These are phyloP conservation scores for Lipomyces spencermartinsiae DNA, from an alignment of 805 yeast species.

Conservation along the genomic window DNA sequence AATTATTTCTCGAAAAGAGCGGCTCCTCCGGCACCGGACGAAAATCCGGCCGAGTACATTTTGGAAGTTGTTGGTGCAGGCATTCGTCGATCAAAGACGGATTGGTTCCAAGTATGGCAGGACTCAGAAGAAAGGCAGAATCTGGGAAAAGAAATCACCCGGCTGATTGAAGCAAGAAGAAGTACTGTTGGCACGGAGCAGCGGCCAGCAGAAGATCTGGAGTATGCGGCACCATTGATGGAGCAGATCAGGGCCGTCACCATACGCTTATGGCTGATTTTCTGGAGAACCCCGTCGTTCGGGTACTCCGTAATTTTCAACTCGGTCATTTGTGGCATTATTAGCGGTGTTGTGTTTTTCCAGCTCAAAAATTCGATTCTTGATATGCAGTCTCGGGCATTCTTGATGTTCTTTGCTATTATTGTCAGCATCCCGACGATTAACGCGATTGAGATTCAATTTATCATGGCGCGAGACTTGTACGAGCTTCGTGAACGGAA, in stretches of 20 bases:
- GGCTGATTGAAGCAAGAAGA: slow-evolving; percentile 55
- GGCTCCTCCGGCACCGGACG: slow-evolving; percentile 60
- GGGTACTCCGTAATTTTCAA: slow-evolving; percentile 18
- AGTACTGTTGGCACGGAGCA: background rate
- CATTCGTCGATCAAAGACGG: slow-evolving; percentile 42
- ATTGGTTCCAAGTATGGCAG: slow-evolving; percentile 71
- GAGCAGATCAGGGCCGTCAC: slow-evolving; percentile 57
- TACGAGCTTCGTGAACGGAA: slow-evolving; percentile 78
- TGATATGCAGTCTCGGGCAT: slow-evolving; percentile 63
- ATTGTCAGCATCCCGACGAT: slow-evolving; percentile 16
- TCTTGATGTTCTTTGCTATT: slow-evolving; percentile 48
- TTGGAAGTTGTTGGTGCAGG: slow-evolving; percentile 57
- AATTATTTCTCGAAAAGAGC: slow-evolving; percentile 58
- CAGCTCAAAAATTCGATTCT: slow-evolving; percentile 69
- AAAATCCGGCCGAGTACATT: slow-evolving; percentile 81
- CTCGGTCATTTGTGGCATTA: slow-evolving; percentile 9
- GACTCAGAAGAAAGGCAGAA: slow-evolving; percentile 65
- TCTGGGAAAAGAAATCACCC: slow-evolving; percentile 62
- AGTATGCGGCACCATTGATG: slow-evolving; percentile 38
- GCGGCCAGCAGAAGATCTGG: slow-evolving; percentile 11
- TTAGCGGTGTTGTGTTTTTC: slow-evolving; percentile 54
- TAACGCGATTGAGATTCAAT: slow-evolving; percentile 48
- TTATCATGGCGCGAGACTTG: slow-evolving; percentile 63
- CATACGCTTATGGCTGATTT: slow-evolving; percentile 61
- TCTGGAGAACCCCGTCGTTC: slow-evolving; percentile 58